phyloP scores from a whole-genome alignment of 345 rosid genomes.

The Citropsis articulata region DNA sequence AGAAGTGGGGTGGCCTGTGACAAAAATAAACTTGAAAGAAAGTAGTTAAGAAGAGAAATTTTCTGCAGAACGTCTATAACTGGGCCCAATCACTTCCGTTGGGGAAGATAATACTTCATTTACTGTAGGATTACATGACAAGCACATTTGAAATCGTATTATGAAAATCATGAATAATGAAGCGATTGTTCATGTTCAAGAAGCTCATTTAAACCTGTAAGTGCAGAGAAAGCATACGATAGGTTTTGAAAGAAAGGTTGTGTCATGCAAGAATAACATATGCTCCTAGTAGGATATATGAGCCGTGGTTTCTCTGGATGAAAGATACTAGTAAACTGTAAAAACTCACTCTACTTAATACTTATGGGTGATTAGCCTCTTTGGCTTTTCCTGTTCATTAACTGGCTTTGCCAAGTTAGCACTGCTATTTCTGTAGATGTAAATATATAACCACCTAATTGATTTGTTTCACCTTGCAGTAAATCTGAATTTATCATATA shows the following conservation, averaged over 20 bases:
- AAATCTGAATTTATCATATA: constrained; percentile 64
- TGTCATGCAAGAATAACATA: background rate
- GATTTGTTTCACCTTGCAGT: constrained; percentile 38
- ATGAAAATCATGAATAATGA: background rate
- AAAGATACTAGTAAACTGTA: background rate
- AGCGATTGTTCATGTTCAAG: background rate
- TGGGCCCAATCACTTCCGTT: background rate
- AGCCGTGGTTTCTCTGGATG: background rate
- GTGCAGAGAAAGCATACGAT: background rate
- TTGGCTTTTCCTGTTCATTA: background rate
- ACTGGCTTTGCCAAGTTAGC: background rate
- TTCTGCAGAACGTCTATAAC: too few relatives aligned
- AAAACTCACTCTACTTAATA: background rate
- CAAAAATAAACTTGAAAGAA: background rate
- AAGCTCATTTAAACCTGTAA: background rate
- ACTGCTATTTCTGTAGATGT: background rate
- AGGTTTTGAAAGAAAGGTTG: background rate
- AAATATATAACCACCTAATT: background rate
- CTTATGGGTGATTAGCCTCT: background rate
- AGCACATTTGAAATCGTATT: background rate
- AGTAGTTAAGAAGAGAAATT: background rate
- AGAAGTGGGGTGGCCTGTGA: background rate
- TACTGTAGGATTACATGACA: background rate
- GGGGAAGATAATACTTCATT: background rate
- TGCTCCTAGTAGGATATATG: background rate